Evolutionary conservation across 192 early-diverging fungal genomes (phyloP), one percentile per base, ranked within the genome.

Genomic region (Dissophora ornata): DNA sequence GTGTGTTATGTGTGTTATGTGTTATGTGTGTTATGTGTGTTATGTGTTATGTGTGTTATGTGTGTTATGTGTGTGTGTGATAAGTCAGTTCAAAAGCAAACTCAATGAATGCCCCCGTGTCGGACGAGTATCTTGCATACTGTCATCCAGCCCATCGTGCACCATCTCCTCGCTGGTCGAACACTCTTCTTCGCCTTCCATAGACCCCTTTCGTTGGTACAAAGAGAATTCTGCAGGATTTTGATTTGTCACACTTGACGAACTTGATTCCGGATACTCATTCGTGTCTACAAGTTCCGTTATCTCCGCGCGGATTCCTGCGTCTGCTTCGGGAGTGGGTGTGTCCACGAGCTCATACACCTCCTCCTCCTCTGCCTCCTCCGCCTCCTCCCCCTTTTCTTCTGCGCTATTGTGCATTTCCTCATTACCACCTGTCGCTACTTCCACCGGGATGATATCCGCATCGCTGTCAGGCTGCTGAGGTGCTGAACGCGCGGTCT

Each of bases 71-170:
- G 12, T 38, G 36, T 5, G 36, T 9, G 36, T 5, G 36, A 38
- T 38, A 12, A 9, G 26, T 15, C 18, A 52, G 21, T 52, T 52
- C 50, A 52, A 52, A 32, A 52, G 50, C 50, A 52, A 4, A 13
- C 50, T 29, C 13, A 52, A 13, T 7, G 50, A 52, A 32, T 52
- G 50, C 3, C 50, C 50, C 1, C 29, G 26, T 52, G 25, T 15
- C 30, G 50, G 1, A 4, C 28, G 2, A 12, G 36, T 38, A 5
- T 4, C 50, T 28, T 21, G 50, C 9, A 24, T 49, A 6, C 6
- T 47, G 10, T 21, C 48, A 26, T 8, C 3, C 48, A 38, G 7
- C 36, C 12, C 36, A 38, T 38, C 36, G 36, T 12, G 36, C 12
- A 5, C 12, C 5, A 5, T 38, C 36, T 5, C 7, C 5, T 12